These are phyloP conservation scores for Mycena galericulata DNA, from an alignment of 768 basidiomycete genomes.

Conservation along the genomic window DNA sequence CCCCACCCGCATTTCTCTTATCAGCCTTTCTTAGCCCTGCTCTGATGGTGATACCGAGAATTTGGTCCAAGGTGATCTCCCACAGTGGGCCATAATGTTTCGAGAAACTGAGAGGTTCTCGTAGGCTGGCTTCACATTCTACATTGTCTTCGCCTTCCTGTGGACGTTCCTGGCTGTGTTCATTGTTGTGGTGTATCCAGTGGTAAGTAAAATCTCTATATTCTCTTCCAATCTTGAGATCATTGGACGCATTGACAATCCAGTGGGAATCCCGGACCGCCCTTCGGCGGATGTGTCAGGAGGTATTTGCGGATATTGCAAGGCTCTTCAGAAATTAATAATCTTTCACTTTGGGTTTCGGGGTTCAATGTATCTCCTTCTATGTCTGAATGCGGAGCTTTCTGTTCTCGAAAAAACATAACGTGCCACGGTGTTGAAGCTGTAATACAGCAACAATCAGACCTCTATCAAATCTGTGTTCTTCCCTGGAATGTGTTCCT, in stretches of 20 bases:
- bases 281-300: no score
- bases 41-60: slow-evolving; percentile 25
- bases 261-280: neutral
- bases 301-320: no score
- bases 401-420: no score
- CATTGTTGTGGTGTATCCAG: slow-evolving; percentile 26
- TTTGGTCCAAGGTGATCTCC: slow-evolving; percentile 20
- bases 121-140: slow-evolving; percentile 26
- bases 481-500: no score
- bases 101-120: neutral
- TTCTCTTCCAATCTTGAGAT: no score
- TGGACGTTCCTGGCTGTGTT: slow-evolving; percentile 28
- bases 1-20: neutral
- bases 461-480: no score
- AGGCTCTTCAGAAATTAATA: no score
- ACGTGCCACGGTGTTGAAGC: no score
- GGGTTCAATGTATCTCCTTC: no score
- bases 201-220: slow-evolving; percentile 6
- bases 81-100: neutral
- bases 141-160: slow-evolving; percentile 19
- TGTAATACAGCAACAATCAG: no score
- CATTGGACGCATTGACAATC: neutral
- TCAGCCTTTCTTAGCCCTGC: slow-evolving; percentile 8
- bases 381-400: no score
- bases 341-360: no score